Base-by-base conservation (phyloP, 305 asterid genomes). In the Solanum hybrid region DNA sequence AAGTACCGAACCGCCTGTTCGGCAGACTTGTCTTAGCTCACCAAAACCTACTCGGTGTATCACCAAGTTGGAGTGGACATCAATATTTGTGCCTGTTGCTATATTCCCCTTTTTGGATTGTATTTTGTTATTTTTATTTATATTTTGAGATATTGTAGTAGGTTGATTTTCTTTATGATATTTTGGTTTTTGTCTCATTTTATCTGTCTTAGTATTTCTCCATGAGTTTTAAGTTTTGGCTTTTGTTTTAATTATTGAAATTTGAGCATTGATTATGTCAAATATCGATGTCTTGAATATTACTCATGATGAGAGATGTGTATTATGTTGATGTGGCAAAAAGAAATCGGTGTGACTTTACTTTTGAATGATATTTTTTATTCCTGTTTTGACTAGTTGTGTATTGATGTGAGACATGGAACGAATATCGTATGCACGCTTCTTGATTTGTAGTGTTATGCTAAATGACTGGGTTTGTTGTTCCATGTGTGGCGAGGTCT, bases 11-110 rank as follows among this genome's bases (percentile, higher is more conserved):
- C 3, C 0, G 0, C 64, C 64, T 51, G 0, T 51, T 51, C 66
- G n/a, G 4, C 9, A 51, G 0, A 5, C 66, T 51, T 6, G n/a
- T 51, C 66, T 51, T 51, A 16, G 66, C 9, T 51, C 66, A 51
- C 66, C 4, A 16, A 51, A 51, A 51, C n/a, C 66, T 6, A 51
- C 66, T 51, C n/a, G 4, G 9, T 16, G n/a, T 51, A 51, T 51
- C n/a, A 51, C 66, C 66, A 51, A 51, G 66, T 2, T 51, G 66
- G n/a, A 51, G 66, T 16, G 66, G n/a, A 51, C 66, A 51, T 51
- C n/a, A 0, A 0, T 16, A 0, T 5, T 51, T 51, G 66, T 16
- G n/a, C n/a, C 0, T 51, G n/a, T 51, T 51, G 0, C n/a, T 51
- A 16, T 51, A 51, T 16, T 51, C 66, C 66, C n/a, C 66, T 2